Evolutionary conservation across 202 grass and related monocot genomes (phyloP).

Genomic region (Carex sylvatica): DNA sequence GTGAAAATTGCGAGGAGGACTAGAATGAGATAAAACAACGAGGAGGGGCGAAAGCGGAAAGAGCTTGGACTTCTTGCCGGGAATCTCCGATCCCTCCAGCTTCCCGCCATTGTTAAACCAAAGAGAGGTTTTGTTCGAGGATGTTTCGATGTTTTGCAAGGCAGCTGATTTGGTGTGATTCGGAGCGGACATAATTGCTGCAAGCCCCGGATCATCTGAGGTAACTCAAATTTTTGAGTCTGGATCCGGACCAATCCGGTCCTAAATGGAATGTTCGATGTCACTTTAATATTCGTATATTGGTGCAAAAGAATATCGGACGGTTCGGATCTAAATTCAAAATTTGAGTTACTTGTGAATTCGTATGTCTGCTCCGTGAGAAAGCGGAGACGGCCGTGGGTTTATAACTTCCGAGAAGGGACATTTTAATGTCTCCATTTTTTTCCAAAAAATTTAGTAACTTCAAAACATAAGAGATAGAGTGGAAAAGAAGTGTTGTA

Average conservation of each 20-base stretch:
- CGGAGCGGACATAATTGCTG: background rate
- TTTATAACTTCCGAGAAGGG: background rate
- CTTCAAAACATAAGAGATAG: too few species aligned
- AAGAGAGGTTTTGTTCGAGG: background rate
- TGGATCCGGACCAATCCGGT: too few species aligned
- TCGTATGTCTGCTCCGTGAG: background rate
- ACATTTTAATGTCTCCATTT: too few species aligned
- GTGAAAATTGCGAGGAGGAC: constrained; percentile 39
- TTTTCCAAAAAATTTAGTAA: too few species aligned
- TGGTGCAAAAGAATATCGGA: too few species aligned
- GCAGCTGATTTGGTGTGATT: background rate
- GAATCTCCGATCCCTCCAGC: constrained; percentile 20
- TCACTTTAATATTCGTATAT: too few species aligned
- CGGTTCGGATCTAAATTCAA: too few species aligned
- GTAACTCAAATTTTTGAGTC: too few species aligned
- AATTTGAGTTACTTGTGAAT: too few species aligned
- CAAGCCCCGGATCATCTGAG: background rate
- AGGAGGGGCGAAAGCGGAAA: constrained; percentile 35
- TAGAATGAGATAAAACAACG: constrained; percentile 39
- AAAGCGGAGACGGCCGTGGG: background rate
- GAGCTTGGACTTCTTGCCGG: background rate
- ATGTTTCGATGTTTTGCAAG: background rate
- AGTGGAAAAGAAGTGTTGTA: too few species aligned
- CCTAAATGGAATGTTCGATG: too few species aligned
- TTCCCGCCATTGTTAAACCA: constrained; percentile 15